These are phyloP conservation scores for Clonostachys chloroleuca DNA, from an alignment of 2,329 filamentous ascomycete species.

Conservation along the genomic window DNA sequence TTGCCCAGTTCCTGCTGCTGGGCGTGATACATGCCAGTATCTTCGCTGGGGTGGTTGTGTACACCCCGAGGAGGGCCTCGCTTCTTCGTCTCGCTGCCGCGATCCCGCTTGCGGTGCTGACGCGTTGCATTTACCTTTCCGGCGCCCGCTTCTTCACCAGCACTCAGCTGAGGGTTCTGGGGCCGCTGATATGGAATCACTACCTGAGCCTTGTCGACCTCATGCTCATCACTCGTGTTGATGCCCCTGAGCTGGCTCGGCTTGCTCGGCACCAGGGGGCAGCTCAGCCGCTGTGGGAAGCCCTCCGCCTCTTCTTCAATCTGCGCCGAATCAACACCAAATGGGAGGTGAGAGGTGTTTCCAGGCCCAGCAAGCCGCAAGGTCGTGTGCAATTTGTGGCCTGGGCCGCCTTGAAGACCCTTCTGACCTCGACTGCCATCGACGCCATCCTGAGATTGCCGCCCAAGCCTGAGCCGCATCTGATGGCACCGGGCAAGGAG, in stretches of 20 bases:
- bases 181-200: no score
- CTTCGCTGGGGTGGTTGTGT: no score
- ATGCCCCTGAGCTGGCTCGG: background rate
- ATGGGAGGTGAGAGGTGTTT: conserved; percentile 1
- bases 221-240: background rate
- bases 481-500: conserved; percentile 1
- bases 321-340: conserved; percentile 3
- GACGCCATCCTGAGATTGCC: conserved; percentile 1
- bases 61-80: no score
- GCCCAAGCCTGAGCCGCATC: conserved; percentile 1
- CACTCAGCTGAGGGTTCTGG: no score
- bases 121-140: no score
- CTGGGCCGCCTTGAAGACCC: background rate
- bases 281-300: background rate
- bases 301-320: conserved; percentile 3
- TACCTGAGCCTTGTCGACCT: background rate
- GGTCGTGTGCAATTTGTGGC: background rate
- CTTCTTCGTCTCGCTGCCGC: no score
- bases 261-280: background rate
- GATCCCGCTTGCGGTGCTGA: no score
- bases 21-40: no score
- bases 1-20: no score
- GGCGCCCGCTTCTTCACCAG: no score
- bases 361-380: background rate
- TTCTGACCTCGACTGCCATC: background rate